A percentile compares a stretch with the other conserved stretches of the same genome.
Evolutionary conservation across 306 rosid genomes (phyloP).

Genomic region (Fragaria iinumae): DNA sequence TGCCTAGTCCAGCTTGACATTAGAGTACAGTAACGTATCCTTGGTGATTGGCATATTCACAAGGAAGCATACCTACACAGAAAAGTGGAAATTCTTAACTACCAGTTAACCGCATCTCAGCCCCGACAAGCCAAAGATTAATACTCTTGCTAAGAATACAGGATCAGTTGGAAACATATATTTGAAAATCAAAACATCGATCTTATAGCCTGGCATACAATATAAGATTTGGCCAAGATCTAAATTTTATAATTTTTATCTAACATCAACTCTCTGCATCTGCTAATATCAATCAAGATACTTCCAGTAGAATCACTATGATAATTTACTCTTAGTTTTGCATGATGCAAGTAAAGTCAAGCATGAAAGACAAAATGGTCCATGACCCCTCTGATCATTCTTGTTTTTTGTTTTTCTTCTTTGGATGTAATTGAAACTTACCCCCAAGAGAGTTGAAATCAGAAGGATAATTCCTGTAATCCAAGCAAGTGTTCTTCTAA

Average conservation of each 20-base stretch:
- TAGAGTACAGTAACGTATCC: slow-evolving; percentile 89
- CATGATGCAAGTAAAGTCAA: neutral
- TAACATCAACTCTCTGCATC: neutral
- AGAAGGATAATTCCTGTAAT: slow-evolving; percentile 78
- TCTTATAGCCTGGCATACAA: neutral
- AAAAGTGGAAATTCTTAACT: neutral
- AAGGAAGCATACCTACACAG: slow-evolving; percentile 61
- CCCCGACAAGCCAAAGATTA: neutral
- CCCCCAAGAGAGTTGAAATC: slow-evolving; percentile 84
- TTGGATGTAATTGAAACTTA: slow-evolving; percentile 31
- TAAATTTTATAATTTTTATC: neutral
- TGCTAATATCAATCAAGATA: neutral
- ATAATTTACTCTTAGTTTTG: neutral
- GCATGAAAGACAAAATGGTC: neutral
- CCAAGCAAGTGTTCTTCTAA: slow-evolving; percentile 84
- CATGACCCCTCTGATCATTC: neutral
- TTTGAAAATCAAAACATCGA: neutral
- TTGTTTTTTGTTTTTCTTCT: neutral
- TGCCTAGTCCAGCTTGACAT: slow-evolving; percentile 78
- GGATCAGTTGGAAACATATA: neutral
- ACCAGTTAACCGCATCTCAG: neutral
- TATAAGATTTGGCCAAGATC: neutral
- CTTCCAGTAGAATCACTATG: neutral
- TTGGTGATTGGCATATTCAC: slow-evolving; percentile 71
- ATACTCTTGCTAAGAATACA: neutral